Evolutionary conservation across 768 basidiomycete species (phyloP).

Genomic region (Cystofilobasidium bisporidii): DNA sequence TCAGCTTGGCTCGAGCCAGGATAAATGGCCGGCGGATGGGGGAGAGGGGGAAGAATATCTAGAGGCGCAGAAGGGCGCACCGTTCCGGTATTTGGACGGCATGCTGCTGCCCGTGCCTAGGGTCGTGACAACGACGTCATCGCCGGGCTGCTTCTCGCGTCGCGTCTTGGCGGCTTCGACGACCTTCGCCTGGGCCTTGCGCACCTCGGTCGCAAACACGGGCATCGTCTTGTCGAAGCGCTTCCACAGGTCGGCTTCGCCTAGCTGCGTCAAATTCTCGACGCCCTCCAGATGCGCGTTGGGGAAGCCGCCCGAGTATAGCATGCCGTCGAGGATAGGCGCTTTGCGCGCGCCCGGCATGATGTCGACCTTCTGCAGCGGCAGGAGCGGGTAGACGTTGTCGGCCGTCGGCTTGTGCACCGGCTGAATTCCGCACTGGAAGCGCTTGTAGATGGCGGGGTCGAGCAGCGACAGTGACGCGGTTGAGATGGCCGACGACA

Average conservation of each 20-base stretch:
- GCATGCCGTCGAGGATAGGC: background rate
- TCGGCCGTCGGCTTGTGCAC: slow-evolving; percentile 35
- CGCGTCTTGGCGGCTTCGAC: slow-evolving; percentile 36
- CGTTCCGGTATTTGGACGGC: slow-evolving; percentile 79
- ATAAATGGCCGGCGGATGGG: no score
- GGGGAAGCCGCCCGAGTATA: background rate
- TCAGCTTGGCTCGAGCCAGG: no score
- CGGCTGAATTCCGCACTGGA: slow-evolving; percentile 44
- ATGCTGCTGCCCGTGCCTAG: slow-evolving; percentile 83
- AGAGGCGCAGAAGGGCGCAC: slow-evolving; percentile 44
- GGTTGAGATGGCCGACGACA: slow-evolving; percentile 60
- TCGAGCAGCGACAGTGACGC: slow-evolving; percentile 65
- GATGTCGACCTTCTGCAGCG: background rate
- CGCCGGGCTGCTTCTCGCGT: slow-evolving; percentile 43
- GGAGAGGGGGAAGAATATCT: background rate
- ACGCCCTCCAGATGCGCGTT: background rate
- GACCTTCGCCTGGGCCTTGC: slow-evolving; percentile 42
- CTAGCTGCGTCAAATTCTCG: slow-evolving; percentile 43
- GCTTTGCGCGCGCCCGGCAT: background rate
- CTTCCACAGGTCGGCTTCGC: slow-evolving; percentile 36
- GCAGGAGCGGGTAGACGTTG: background rate
- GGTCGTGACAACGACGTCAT: slow-evolving; percentile 60
- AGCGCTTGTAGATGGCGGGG: slow-evolving; percentile 59
- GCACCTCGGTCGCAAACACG: slow-evolving; percentile 30
- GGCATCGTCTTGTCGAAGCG: slow-evolving; percentile 25